Percentiles rank a stretch among this genome's conserved stretches.
These are phyloP conservation scores for Lactarius sanguifluus DNA, from an alignment of 768 basidiomycete genomes.

Conservation along the genomic window DNA sequence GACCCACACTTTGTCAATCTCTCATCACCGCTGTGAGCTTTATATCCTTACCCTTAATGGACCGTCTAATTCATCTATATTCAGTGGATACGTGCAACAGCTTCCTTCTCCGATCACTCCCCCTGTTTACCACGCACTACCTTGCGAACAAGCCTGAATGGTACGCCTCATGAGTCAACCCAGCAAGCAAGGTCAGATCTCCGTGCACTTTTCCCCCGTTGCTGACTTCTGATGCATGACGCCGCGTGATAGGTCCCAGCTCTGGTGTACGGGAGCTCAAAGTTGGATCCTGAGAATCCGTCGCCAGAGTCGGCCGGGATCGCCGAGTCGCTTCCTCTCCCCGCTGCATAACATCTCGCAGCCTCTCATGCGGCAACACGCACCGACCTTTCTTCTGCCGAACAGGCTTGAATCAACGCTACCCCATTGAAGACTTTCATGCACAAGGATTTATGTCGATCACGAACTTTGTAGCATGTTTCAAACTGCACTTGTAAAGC, in stretches of 20 bases:
- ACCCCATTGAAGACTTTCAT: too few relatives aligned
- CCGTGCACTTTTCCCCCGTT: not conserved
- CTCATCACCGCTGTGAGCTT: not conserved
- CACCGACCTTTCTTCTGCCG: too few relatives aligned
- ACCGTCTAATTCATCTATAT: constrained; percentile 26
- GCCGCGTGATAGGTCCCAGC: constrained; percentile 51
- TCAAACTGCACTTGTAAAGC: constrained; percentile 63
- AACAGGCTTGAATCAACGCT: too few relatives aligned
- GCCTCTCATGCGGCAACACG: too few relatives aligned
- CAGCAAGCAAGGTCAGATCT: constrained; percentile 53
- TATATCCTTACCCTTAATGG: constrained; percentile 33
- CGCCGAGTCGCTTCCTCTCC: constrained; percentile 50
- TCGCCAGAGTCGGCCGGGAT: constrained; percentile 56
- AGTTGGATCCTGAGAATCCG: constrained; percentile 49
- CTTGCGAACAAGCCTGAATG: constrained; percentile 63
- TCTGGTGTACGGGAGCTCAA: constrained; percentile 58
- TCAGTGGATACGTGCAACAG: constrained; percentile 40
- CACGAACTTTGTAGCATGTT: constrained; percentile 81
- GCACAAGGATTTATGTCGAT: too few relatives aligned
- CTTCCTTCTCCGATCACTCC: constrained; percentile 55
- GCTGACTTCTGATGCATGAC: not conserved
- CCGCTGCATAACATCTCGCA: constrained; percentile 32
- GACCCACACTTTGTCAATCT: constrained; percentile 32
- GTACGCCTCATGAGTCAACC: constrained; percentile 62
- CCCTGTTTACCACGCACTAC: too few relatives aligned